Base-by-base conservation (phyloP, 306 rosid genomes). In the Malus orientalis region DNA sequence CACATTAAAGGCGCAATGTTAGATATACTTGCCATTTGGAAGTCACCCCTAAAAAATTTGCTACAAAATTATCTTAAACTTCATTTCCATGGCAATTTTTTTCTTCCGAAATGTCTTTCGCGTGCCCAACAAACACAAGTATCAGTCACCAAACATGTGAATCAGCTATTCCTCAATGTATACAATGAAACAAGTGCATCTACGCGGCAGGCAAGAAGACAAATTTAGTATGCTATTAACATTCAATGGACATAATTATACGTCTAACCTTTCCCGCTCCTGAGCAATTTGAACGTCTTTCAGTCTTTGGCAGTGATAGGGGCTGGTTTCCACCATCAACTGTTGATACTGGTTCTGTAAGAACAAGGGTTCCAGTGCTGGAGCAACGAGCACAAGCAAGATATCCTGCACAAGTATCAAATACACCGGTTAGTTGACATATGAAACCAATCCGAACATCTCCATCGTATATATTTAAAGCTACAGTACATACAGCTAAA, bases 311-410 rank as follows among this genome's bases (percentile, higher is more conserved):
- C 25, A 81, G 87, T 6, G 91, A 81, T 22, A 92, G 80, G 70
- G 95, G 97, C 79, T 76, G 87, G 79, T 84, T 55, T 62, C 82
- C 72, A 18, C 93, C 96, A 45, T 77, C 83, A 33, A 86, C 20
- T 14, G 88, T 30, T 61, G 96, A 89, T 74, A 92, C 78, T 4
- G 97, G 89, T 81, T 92, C 93, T 14, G 86, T 86, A 76, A 90
- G 89, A 80, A 90, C 86, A 32, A 92, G 88, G 20, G 96, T 73
- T 62, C 97, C 96, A 0, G 93, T 89, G 86, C 63, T 92, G 76
- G 97, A 95, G 84, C 98, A 95, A 16, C 98, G 97, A 42, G 97
- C 97, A 47, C 98, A 94, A 40, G 98, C 96, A 71, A 94, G 93
- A 86, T 94, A 94, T 62, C 98, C 98, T 95, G 78, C 70, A 80